These are phyloP conservation scores for Xenoacremonium recifei DNA, from an alignment of 2,329 filamentous ascomycete species.

Conservation along the genomic window DNA sequence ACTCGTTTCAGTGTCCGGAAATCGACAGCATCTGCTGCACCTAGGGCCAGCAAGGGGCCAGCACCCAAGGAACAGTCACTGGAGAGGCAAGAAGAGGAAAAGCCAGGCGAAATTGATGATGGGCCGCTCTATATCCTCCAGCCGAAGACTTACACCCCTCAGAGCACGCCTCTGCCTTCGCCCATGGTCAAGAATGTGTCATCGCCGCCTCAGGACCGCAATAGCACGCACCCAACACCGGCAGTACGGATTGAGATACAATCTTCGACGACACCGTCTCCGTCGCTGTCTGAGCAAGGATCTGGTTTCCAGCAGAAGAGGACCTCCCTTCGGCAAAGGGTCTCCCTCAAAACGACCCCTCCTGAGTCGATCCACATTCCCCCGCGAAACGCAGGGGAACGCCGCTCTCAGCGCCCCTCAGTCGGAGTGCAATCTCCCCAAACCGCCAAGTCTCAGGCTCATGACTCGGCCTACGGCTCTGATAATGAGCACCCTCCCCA, in stretches of 20 bases:
- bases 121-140: conserved; percentile 52
- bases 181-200: conserved; percentile 35
- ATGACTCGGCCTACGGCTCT: conserved; percentile 50
- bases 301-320: conserved; percentile 32
- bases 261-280: conserved; percentile 17
- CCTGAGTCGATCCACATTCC: conserved; percentile 56
- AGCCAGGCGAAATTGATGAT: conserved; percentile 21
- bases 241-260: background rate
- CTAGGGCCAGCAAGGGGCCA: background rate
- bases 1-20: conserved; percentile 1
- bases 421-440: conserved; percentile 32
- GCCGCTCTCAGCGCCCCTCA: conserved; percentile 25
- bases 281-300: conserved; percentile 8
- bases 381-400: conserved; percentile 27
- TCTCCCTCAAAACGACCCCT: conserved; percentile 51
- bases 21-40: background rate
- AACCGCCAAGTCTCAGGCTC: conserved; percentile 25
- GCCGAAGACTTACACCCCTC: conserved; percentile 57
- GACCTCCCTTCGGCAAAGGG: conserved; percentile 51
- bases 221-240: background rate
- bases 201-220: background rate
- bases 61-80: conserved; percentile 1
- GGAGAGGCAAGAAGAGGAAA: conserved; percentile 5
- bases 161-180: conserved; percentile 47
- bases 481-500: conserved; percentile 42